Conservation (phyloP, 2,329 filamentous ascomycete genomes). For the Exserohilum rostratum region DNA sequence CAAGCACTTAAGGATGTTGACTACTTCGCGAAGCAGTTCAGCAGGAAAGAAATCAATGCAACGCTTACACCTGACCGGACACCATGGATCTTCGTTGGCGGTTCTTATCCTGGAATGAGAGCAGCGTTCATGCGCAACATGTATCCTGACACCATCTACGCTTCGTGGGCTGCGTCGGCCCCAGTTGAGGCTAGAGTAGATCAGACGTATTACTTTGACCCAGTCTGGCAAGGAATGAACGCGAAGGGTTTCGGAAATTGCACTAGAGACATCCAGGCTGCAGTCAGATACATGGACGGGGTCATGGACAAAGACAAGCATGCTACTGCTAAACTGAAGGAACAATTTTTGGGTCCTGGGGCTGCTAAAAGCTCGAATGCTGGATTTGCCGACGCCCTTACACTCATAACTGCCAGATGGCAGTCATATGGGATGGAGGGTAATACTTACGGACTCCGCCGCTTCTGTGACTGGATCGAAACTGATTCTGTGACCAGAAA, state of each 20-base stretch:
- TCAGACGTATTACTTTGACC: constrained; percentile 59
- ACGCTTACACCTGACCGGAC: constrained; percentile 45
- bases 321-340: constrained; percentile 52
- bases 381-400: constrained; percentile 55
- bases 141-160: constrained; percentile 49
- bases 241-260: constrained; percentile 54
- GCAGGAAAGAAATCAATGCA: constrained; percentile 41
- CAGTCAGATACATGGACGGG: constrained; percentile 57
- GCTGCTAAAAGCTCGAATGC: constrained; percentile 53
- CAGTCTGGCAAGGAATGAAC: constrained; percentile 56
- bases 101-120: constrained; percentile 48
- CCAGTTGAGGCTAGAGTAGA: constrained; percentile 55
- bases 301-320: constrained; percentile 47
- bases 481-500: constrained; percentile 48
- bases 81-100: constrained; percentile 49
- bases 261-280: constrained; percentile 56
- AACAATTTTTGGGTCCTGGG: constrained; percentile 55
- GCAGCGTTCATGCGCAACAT: constrained; percentile 48
- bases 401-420: constrained; percentile 41
- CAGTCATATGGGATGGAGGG: constrained; percentile 53
- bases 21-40: constrained; percentile 50
- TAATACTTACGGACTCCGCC: constrained; percentile 43
- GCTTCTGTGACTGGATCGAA: constrained; percentile 57
- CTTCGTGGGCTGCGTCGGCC: constrained; percentile 46
- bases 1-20: constrained; percentile 53